phyloP scores from a whole-genome alignment of 257 asterid species.

The Galeopsis tetrahit region DNA sequence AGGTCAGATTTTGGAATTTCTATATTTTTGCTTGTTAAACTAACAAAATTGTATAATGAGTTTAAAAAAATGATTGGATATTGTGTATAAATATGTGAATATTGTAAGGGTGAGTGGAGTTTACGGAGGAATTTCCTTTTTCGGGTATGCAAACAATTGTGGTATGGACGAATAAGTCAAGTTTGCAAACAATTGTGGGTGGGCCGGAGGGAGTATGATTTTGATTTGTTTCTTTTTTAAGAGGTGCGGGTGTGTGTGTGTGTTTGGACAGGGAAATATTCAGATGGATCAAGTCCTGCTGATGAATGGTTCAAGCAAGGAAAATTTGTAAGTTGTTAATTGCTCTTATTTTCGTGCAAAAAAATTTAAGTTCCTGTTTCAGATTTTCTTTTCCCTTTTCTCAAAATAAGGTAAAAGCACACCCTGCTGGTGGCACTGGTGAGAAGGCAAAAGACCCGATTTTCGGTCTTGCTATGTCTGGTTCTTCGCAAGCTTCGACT shows the following conservation, averaged over 20 bases:
- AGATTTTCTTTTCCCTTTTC: background rate
- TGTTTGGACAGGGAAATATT: slow-evolving; percentile 69
- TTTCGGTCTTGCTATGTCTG: slow-evolving; percentile 83
- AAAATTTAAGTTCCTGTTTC: no score
- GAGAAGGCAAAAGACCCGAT: slow-evolving; percentile 92
- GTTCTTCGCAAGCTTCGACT: slow-evolving; percentile 73
- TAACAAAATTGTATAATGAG: no score
- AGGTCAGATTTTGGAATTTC: slow-evolving; percentile 47
- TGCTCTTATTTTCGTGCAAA: background rate
- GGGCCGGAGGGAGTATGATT: background rate
- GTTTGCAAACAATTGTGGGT: no score
- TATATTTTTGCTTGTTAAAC: background rate
- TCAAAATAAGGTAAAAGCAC: slow-evolving; percentile 74
- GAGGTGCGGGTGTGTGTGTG: background rate
- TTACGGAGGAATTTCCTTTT: no score
- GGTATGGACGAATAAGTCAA: no score
- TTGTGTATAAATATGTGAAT: no score
- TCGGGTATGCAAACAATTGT: no score
- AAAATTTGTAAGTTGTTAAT: slow-evolving; percentile 51
- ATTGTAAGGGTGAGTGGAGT: no score
- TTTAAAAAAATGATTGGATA: no score
- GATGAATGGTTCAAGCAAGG: slow-evolving; percentile 90
- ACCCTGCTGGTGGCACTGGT: slow-evolving; percentile 78
- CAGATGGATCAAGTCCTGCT: slow-evolving; percentile 88
- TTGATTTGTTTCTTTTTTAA: background rate